A percentile compares a stretch with the other conserved stretches of the same genome.
Conservation (phyloP, 2,329 filamentous ascomycete species). For the Zymoseptoria crescenta region DNA sequence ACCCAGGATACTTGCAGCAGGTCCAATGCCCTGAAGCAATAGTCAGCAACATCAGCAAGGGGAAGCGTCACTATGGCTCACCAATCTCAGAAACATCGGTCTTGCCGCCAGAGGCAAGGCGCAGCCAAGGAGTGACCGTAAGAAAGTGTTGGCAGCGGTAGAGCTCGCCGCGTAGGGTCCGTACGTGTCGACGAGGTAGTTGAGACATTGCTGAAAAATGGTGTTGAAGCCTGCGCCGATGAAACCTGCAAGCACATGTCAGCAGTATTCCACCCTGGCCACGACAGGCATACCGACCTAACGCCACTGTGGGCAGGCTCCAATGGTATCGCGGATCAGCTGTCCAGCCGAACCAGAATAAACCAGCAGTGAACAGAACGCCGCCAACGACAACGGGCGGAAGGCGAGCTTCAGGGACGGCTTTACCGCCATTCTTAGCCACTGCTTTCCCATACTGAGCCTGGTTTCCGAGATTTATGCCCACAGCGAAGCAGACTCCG, state of each 20-base stretch:
- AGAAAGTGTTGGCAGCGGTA: slow-evolving; percentile 44
- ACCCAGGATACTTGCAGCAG: slow-evolving; percentile 36
- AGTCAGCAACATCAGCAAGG: neutral
- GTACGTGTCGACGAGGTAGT: slow-evolving; percentile 36
- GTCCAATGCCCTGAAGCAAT: slow-evolving; percentile 32
- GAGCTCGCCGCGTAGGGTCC: slow-evolving; percentile 40
- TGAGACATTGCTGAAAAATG: slow-evolving; percentile 43
- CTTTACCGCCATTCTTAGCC: slow-evolving; percentile 29
- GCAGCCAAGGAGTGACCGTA: slow-evolving; percentile 37
- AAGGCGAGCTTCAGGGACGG: slow-evolving; percentile 32
- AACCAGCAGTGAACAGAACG: slow-evolving; percentile 30
- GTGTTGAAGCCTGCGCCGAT: slow-evolving; percentile 42
- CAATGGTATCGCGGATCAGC: slow-evolving; percentile 8
- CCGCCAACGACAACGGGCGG: slow-evolving; percentile 42
- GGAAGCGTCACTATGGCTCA: neutral
- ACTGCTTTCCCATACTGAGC: slow-evolving; percentile 33
- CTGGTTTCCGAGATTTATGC: slow-evolving; percentile 44
- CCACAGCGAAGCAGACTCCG: slow-evolving; percentile 36
- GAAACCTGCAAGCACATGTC: slow-evolving; percentile 26
- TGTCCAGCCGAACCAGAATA: slow-evolving; percentile 19
- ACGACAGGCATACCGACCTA: neutral
- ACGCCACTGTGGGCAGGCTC: neutral
- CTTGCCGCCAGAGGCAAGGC: slow-evolving; percentile 31
- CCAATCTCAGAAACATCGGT: slow-evolving; percentile 35
- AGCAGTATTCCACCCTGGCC: neutral